A percentile compares a stretch with the other conserved stretches of the same genome.
phyloP scores from a whole-genome alignment of 1,284 basidiomycete species.

The Trichosporon inkin region DNA sequence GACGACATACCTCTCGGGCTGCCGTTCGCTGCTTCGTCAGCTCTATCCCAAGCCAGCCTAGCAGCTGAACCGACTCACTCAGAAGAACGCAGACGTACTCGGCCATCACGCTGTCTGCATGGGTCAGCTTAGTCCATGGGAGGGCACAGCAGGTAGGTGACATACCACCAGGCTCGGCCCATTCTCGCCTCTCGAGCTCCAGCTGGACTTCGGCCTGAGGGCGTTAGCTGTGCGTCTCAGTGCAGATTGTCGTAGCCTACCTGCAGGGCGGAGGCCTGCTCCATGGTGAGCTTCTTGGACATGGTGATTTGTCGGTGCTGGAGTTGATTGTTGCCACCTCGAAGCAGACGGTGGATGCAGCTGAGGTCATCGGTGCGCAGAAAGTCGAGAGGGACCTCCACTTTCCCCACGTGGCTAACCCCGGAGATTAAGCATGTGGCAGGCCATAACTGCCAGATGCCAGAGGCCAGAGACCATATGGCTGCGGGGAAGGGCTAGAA shows the following conservation, averaged over 20 bases:
- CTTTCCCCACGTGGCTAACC: conserved; percentile 1
- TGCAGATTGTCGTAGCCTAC: not conserved
- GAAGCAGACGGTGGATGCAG: not conserved
- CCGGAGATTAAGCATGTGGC: not conserved
- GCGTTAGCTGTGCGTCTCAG: not conserved
- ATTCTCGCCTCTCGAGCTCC: conserved; percentile 45
- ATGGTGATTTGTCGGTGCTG: conserved; percentile 7
- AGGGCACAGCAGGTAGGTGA: not conserved
- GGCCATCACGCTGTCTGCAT: conserved; percentile 45
- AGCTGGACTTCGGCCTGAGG: conserved; percentile 36
- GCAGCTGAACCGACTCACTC: conserved; percentile 28
- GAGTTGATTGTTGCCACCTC: not conserved
- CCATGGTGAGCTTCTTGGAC: conserved; percentile 11
- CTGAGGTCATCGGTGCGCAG: not conserved
- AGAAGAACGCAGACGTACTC: conserved; percentile 47
- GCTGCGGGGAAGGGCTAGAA: too few species aligned
- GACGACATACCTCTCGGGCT: conserved; percentile 33
- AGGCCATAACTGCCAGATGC: too few species aligned
- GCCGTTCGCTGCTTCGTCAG: conserved; percentile 35
- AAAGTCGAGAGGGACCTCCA: conserved; percentile 5
- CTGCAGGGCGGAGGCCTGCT: conserved; percentile 13
- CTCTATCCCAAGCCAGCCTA: not conserved
- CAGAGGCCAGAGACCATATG: too few species aligned
- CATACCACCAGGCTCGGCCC: conserved; percentile 44
- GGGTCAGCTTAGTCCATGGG: not conserved